Conservation (phyloP, 108 stramenopile species). For the Skeletonema potamos region DNA sequence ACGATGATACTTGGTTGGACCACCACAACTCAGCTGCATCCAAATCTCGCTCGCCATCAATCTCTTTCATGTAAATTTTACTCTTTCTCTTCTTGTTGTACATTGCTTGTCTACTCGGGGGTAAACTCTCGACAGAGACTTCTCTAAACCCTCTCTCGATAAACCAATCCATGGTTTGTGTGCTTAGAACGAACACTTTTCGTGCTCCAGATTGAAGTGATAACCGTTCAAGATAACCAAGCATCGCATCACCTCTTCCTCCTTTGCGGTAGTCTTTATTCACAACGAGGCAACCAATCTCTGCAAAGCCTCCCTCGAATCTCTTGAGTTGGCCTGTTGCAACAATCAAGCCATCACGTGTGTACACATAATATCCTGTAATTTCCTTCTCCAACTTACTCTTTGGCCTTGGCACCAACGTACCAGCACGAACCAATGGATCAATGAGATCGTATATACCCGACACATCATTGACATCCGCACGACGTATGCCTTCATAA, state of each 20-base stretch:
- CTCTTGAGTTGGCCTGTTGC: constrained; percentile 86
- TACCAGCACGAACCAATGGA: constrained; percentile 85
- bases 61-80: constrained; percentile 91
- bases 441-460: constrained; percentile 86
- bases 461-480: constrained; percentile 81
- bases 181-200: constrained; percentile 90
- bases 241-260: constrained; percentile 94
- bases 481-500: constrained; percentile 93
- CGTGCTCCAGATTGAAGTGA: constrained; percentile 67
- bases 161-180: constrained; percentile 98
- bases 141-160: constrained; percentile 89
- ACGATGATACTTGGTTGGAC: constrained; percentile 28
- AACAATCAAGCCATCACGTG: constrained; percentile 83
- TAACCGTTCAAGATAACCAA: constrained; percentile 93
- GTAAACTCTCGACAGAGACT: constrained; percentile 65
- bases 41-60: constrained; percentile 74
- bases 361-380: constrained; percentile 87
- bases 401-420: constrained; percentile 79
- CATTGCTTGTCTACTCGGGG: constrained; percentile 76
- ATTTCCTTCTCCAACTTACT: constrained; percentile 81
- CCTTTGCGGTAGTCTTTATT: constrained; percentile 79
- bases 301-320: constrained; percentile 86
- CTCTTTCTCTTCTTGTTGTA: constrained; percentile 73
- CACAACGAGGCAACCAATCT: constrained; percentile 94
- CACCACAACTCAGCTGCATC: constrained; percentile 89